phyloP scores from a whole-genome alignment of 1,139 yeast genomes.

The Zygosaccharomyces sapae region DNA sequence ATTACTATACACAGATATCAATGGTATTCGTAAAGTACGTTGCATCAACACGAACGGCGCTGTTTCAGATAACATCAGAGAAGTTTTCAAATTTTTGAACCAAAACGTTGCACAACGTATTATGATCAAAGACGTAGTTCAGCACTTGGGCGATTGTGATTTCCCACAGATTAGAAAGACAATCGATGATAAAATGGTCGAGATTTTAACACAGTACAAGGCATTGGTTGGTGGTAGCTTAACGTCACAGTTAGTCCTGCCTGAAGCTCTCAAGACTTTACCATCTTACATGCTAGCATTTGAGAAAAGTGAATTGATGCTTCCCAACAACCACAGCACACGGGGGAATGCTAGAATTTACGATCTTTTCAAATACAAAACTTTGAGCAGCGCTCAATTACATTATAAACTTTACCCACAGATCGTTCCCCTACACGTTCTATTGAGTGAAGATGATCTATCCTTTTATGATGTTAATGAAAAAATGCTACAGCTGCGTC shows the following conservation, averaged over 20 bases:
- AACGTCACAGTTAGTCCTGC: conserved; percentile 68
- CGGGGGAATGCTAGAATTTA: conserved; percentile 60
- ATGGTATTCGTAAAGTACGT: conserved; percentile 78
- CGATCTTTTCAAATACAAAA: conserved; percentile 51
- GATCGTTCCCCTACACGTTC: conserved; percentile 66
- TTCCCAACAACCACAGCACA: conserved; percentile 44
- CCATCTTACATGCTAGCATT: conserved; percentile 67
- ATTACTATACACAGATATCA: conserved; percentile 68
- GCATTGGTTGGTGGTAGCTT: conserved; percentile 47
- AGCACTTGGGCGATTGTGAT: conserved; percentile 57
- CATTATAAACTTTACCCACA: conserved; percentile 75
- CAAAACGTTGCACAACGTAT: conserved; percentile 73
- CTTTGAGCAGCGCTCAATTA: conserved; percentile 56
- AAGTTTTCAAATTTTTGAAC: conserved; percentile 78
- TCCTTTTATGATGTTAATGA: conserved; percentile 43
- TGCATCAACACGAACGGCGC: conserved; percentile 80
- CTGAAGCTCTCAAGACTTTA: conserved; percentile 71
- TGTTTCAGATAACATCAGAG: conserved; percentile 68
- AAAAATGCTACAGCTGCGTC: conserved; percentile 44
- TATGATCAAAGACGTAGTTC: conserved; percentile 66
- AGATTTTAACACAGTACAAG: conserved; percentile 74
- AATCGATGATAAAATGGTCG: conserved; percentile 61
- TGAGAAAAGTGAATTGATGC: conserved; percentile 62
- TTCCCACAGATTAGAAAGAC: conserved; percentile 60
- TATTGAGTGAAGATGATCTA: conserved; percentile 53